A percentile compares a stretch with the other conserved stretches of the same genome.
Evolutionary conservation across 306 rosid species (phyloP).

Genomic region (Casuarina glauca): DNA sequence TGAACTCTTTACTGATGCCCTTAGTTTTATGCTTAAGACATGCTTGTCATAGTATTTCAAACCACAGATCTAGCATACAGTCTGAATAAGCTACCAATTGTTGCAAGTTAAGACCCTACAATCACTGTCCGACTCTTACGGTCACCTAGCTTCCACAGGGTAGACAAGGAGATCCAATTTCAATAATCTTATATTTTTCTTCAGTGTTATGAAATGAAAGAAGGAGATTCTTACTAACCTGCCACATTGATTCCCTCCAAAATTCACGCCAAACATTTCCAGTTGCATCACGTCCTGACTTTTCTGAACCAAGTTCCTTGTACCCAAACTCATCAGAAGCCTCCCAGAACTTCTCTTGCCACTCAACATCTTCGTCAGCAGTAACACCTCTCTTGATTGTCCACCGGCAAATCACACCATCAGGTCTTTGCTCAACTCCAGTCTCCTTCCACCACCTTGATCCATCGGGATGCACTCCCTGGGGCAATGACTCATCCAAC

Average conservation of each 20-base stretch:
- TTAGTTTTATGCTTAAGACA: background rate
- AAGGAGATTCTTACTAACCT: slow-evolving; percentile 46
- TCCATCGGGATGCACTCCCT: slow-evolving; percentile 72
- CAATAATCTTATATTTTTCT: background rate
- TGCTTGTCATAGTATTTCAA: background rate
- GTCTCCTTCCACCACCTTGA: slow-evolving; percentile 89
- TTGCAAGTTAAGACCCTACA: background rate
- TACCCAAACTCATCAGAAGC: slow-evolving; percentile 89
- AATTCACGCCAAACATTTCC: slow-evolving; percentile 95
- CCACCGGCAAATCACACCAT: slow-evolving; percentile 88
- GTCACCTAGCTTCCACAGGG: background rate
- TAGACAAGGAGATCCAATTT: background rate
- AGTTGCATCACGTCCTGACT: slow-evolving; percentile 81
- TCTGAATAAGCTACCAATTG: background rate
- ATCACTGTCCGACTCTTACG: background rate
- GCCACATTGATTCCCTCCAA: slow-evolving; percentile 86
- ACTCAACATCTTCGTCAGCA: slow-evolving; percentile 68
- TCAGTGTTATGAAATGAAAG: background rate
- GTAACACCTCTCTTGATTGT: slow-evolving; percentile 85
- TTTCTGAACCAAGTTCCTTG: slow-evolving; percentile 98
- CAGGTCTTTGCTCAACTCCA: slow-evolving; percentile 78
- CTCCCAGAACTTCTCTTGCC: slow-evolving; percentile 97
- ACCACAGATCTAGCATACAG: background rate
- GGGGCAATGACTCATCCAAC: slow-evolving; percentile 30
- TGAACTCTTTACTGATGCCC: background rate